Evolutionary conservation across 106 monocot species (phyloP).

Genomic region (Dendrobium chrysotoxum): DNA sequence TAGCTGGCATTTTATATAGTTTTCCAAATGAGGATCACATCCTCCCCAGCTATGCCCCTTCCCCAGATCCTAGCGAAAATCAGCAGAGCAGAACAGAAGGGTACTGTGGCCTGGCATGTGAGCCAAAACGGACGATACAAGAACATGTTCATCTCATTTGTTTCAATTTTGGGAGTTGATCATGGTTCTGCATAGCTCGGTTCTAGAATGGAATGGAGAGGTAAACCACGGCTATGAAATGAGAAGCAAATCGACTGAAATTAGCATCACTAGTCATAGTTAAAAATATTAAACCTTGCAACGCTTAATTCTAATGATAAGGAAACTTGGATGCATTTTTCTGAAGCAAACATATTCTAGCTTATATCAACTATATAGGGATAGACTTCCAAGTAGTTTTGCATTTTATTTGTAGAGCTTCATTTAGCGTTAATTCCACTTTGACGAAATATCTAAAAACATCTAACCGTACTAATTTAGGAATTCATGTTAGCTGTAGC

Average conservation of each 20-base stretch:
- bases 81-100: not conserved
- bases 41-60: not conserved
- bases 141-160: not conserved
- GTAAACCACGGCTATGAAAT: not conserved
- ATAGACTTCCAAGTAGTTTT: not conserved
- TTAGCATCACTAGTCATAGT: not conserved
- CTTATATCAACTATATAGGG: not conserved
- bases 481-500: too few species aligned
- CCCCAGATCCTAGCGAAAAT: not conserved
- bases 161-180: not conserved
- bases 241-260: not conserved
- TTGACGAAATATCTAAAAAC: not conserved
- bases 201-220: not conserved
- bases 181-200: not conserved
- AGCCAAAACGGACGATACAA: not conserved
- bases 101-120: not conserved
- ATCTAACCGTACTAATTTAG: too few species aligned
- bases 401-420: not conserved
- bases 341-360: not conserved
- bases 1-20: not conserved
- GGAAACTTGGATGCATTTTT: not conserved
- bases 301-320: not conserved
- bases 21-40: not conserved
- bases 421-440: not conserved
- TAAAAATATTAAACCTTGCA: not conserved